These are phyloP conservation scores for Anthoceros angustus DNA, from an alignment of 225 moss, liverwort and hornwort species.

Conservation along the genomic window DNA sequence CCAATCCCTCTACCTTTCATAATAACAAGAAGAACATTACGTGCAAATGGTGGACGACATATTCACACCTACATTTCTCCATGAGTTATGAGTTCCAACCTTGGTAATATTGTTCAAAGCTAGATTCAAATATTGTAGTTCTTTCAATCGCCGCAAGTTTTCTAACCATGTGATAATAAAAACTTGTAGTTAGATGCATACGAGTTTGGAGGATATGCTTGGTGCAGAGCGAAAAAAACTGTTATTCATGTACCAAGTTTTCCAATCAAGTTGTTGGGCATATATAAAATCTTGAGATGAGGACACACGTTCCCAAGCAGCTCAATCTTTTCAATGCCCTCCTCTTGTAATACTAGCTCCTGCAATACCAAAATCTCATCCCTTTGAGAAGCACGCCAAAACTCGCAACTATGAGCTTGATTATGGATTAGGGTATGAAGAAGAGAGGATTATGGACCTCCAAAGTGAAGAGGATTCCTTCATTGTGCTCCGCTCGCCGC, in stretches of 20 bases:
- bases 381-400: not conserved
- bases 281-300: conserved; percentile 67
- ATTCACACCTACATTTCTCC: not conserved
- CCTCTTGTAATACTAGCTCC: conserved; percentile 85
- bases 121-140: conserved; percentile 68
- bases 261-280: conserved; percentile 89
- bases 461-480: conserved; percentile 42
- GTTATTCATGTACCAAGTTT: conserved; percentile 41
- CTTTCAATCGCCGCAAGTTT: conserved; percentile 60
- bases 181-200: not conserved
- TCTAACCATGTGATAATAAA: conserved; percentile 19
- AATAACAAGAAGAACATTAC: not conserved
- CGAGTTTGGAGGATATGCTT: too few relatives aligned
- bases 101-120: conserved; percentile 67
- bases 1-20: conserved; percentile 60
- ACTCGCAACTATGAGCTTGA: not conserved
- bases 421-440: not conserved
- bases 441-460: conserved; percentile 16
- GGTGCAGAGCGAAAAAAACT: too few relatives aligned
- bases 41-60: not conserved
- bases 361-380: conserved; percentile 7
- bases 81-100: conserved; percentile 13
- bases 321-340: conserved; percentile 70
- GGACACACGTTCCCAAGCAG: conserved; percentile 58
- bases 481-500: conserved; percentile 44